Evolutionary conservation across 257 asterid genomes (phyloP), one percentile per base, ranked within the genome.

Genomic region (Scutellaria baicalensis): DNA sequence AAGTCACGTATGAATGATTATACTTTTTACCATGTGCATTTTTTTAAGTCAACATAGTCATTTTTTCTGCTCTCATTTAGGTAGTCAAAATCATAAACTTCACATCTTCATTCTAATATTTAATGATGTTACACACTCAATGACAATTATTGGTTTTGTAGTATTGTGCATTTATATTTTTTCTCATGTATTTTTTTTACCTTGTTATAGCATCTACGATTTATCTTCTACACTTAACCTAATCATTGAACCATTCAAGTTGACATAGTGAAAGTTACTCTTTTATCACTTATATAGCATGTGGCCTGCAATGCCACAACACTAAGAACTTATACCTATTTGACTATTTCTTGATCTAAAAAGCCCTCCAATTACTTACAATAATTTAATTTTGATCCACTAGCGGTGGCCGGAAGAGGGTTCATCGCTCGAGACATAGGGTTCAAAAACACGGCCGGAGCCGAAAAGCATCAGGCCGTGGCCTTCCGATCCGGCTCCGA

Each of bases 391-490:
- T 23, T 45, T 35, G 1, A 14, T 68, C 20, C 39, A 56, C 16
- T 79, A 91, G 96, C 80, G 38, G 84, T 49, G 0, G 81, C 74
- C 0, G 96, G 97, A 9, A 82, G 61, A 72, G 85, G 86, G 8
- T 91, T 91, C 84, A 76, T 91, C 0, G 95, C 92, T 0, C 82
- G 80, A 35, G 91, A 82, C 83, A 87, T 89, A 20, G 59, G 74
- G 23, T 87, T 91, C 83, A 66, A 2, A 54, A 91, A 91, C 87
- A 84, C 87, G 0, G 97, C 96, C 16, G 95, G 97, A 9, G 67
- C 93, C 0, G 35, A 0, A 0, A 91, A 87, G 71, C 93, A 87
- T 75, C 97, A 91, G 67, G 96, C 97, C 1, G 97, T 87, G 31
- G 95, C 97, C 55, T 17, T 85, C 9, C 78, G 90, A 0, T 89